Percentiles rank a stretch among this genome's conserved stretches.
These are phyloP conservation scores for Chalaropsis ovoidea DNA, from an alignment of 2,329 filamentous ascomycete genomes.

Conservation along the genomic window DNA sequence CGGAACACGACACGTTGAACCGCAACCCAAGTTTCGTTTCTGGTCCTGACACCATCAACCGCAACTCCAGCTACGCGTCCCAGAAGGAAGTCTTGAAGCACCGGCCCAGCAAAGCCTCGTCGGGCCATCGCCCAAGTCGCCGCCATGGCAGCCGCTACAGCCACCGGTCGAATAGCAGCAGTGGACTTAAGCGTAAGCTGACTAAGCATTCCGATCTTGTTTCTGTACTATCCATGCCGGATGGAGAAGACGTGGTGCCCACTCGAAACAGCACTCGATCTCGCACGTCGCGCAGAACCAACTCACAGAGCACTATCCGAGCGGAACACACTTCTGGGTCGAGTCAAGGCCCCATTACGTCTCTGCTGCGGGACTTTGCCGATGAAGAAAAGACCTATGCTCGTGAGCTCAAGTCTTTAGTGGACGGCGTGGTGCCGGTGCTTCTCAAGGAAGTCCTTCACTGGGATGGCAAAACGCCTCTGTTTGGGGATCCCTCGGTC, in stretches of 20 bases:
- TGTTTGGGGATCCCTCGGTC: conserved; percentile 19
- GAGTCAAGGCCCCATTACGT: conserved; percentile 50
- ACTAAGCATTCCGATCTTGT: conserved; percentile 92
- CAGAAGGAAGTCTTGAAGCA: conserved; percentile 5
- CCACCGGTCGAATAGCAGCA: conserved; percentile 18
- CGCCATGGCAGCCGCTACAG: conserved; percentile 20
- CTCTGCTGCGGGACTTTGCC: conserved; percentile 68
- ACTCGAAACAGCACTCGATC: conserved; percentile 40
- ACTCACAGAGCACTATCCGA: conserved; percentile 17
- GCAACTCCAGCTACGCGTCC: conserved; percentile 19
- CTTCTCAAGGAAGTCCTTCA: conserved; percentile 76
- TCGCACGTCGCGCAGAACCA: conserved; percentile 16
- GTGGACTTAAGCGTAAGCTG: conserved; percentile 58
- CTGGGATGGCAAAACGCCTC: conserved; percentile 45
- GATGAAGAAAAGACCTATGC: conserved; percentile 81
- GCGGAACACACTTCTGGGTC: conserved; percentile 11
- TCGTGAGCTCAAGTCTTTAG: conserved; percentile 81
- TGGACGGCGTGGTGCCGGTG: conserved; percentile 91
- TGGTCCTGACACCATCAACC: conserved; percentile 18
- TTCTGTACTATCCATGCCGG: conserved; percentile 72
- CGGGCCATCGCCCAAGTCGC: conserved; percentile 8
- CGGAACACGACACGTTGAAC: conserved; percentile 5
- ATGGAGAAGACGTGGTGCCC: conserved; percentile 46
- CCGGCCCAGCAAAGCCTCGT: conserved; percentile 10
- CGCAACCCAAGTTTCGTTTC: conserved; percentile 17